Evolutionary conservation across 495 filamentous ascomycete species (phyloP), one percentile per base, ranked within the genome.

Genomic region (Trichoderma erinaceum): DNA sequence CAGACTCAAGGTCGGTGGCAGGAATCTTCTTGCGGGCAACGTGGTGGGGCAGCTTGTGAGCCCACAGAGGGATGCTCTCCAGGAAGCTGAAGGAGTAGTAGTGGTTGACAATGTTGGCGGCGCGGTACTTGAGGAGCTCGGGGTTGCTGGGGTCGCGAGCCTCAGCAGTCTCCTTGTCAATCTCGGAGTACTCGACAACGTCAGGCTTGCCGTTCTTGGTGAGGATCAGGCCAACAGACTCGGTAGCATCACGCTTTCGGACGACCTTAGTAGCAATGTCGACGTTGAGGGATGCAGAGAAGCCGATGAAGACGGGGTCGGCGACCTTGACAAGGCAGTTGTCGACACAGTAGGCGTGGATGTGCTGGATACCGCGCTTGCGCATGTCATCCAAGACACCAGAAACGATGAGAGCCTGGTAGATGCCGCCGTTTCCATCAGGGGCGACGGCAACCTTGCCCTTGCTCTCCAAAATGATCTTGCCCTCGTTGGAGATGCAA

Each of bases 41-140:
- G 81, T 99, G 95, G 75, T 97, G 96, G 3, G 94, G 95, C 38
- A 99, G 85, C 71, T 86, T 85, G 80, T 94, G 87, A 23, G 87
- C 86, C 89, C 89, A 97, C 71, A 87, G 82, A 65, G 94, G 92
- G 71, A 98, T 96, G 56, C 85, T 88, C 76, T 97, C 90, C 64
- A 99, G 84, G 83, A 97, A 99, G 68, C 86, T 82, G 84, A 92
- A 96, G 43, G 90, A 93, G 83, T 99, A 99, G 85, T 97, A 99
- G 83, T 99, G 95, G 84, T 99, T 99, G 80, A 99, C 95, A 69
- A 99, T 99, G 81, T 99, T 99, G 70, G 93, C 95, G 65, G 95
- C 94, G 56, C 95, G 89, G 88, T 96, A 97, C 80, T 92, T 96
- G 75, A 99, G 86, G 66, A 98, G 82, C 58, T 87, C 87, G 1